A percentile compares a stretch with the other conserved stretches of the same genome.
These are phyloP conservation scores for Magnusiomyces magnusii DNA, from an alignment of 1,139 yeast species.

Conservation along the genomic window DNA sequence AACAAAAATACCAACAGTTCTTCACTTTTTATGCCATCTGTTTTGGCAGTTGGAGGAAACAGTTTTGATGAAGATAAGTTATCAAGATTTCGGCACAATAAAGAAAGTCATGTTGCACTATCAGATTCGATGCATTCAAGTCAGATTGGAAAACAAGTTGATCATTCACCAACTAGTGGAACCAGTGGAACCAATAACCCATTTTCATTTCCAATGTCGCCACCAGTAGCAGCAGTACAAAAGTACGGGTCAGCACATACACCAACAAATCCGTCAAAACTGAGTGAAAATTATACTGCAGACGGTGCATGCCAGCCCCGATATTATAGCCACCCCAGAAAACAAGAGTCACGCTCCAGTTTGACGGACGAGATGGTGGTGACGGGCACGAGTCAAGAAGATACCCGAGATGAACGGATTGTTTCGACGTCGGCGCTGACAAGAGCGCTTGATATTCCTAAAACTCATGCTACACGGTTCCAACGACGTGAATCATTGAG, in stretches of 20 bases:
- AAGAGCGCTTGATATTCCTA: slow-evolving; percentile 11
- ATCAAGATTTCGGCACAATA: slow-evolving; percentile 42
- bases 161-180: not conserved
- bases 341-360: slow-evolving; percentile 9
- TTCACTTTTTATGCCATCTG: slow-evolving; percentile 1
- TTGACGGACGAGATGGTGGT: slow-evolving; percentile 5
- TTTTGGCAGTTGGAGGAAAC: not conserved
- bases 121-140: slow-evolving; percentile 30
- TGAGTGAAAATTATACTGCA: slow-evolving; percentile 30
- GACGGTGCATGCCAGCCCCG: slow-evolving; percentile 16
- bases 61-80: slow-evolving; percentile 30
- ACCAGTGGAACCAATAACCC: slow-evolving; percentile 1
- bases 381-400: not conserved
- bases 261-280: slow-evolving; percentile 33
- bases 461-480: slow-evolving; percentile 3
- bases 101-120: slow-evolving; percentile 40
- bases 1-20: slow-evolving; percentile 15
- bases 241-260: slow-evolving; percentile 32
- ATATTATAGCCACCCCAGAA: slow-evolving; percentile 13
- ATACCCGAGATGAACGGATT: not conserved
- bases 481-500: slow-evolving; percentile 19
- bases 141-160: not conserved
- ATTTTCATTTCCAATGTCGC: slow-evolving; percentile 21
- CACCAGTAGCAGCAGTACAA: slow-evolving; percentile 28
- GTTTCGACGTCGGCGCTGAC: not conserved